Conservation (phyloP, 768 basidiomycete genomes). For the Rhodotorula paludigena region DNA sequence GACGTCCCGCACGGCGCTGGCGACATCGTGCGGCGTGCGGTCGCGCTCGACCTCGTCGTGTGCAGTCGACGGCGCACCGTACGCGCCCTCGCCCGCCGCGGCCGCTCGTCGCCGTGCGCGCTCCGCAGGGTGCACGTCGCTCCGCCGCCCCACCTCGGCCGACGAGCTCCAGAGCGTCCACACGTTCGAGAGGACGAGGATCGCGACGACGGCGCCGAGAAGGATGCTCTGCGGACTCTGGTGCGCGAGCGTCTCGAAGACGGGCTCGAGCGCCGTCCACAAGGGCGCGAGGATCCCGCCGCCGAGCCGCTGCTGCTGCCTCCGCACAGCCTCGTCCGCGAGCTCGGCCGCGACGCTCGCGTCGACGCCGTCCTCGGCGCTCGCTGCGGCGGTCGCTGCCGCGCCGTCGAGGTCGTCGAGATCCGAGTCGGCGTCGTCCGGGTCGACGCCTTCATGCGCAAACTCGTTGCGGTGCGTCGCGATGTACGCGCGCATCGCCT, state of each 20-base stretch:
- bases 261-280: slow-evolving; percentile 32
- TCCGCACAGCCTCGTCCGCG: background rate
- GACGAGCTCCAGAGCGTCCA: slow-evolving; percentile 61
- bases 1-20: slow-evolving; percentile 40
- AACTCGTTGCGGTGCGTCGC: slow-evolving; percentile 84
- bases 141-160: no score
- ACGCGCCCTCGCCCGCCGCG: background rate
- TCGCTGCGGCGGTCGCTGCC: background rate
- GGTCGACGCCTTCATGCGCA: slow-evolving; percentile 61
- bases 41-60: background rate
- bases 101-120: background rate
- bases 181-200: slow-evolving; percentile 72
- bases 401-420: background rate
- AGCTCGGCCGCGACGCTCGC: background rate
- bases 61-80: slow-evolving; percentile 4
- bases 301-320: background rate
- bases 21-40: slow-evolving; percentile 29
- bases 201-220: slow-evolving; percentile 67
- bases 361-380: slow-evolving; percentile 9
- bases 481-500: slow-evolving; percentile 81
- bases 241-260: slow-evolving; percentile 30
- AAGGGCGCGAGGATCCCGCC: slow-evolving; percentile 11
- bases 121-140: slow-evolving; percentile 12
- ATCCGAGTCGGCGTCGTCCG: slow-evolving; percentile 13
- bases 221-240: slow-evolving; percentile 52